These are phyloP conservation scores for Pseudocohnilembus persalinus DNA, from an alignment of 169 alveolate genomes.

Conservation along the genomic window DNA sequence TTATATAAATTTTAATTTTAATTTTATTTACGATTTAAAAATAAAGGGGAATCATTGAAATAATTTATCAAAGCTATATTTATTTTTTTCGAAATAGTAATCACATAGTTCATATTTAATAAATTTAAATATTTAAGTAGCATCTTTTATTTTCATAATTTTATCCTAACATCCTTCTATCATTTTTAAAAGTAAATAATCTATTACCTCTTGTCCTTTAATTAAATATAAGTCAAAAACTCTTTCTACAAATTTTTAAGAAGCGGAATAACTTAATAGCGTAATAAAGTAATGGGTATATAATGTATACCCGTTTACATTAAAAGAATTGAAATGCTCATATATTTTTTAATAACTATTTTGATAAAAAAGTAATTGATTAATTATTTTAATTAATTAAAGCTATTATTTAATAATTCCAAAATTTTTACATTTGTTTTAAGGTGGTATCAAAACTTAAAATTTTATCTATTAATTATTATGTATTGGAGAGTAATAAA, in stretches of 20 bases:
- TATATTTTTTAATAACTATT: not conserved
- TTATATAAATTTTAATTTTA: too few relatives aligned
- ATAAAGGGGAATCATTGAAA: too few relatives aligned
- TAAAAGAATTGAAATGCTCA: not conserved
- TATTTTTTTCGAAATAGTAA: not conserved
- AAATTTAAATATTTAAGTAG: too few relatives aligned
- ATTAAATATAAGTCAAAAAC: not conserved
- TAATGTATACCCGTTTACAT: not conserved
- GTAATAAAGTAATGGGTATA: not conserved
- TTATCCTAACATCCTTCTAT: not conserved
- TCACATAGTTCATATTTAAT: not conserved
- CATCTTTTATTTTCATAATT: not conserved
- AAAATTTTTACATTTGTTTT: not conserved
- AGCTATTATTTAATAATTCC: too few relatives aligned
- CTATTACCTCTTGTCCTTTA: not conserved
- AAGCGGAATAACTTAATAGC: not conserved
- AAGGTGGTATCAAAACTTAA: not conserved
- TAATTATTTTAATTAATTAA: too few relatives aligned
- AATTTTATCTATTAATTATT: not conserved
- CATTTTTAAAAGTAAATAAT: not conserved
- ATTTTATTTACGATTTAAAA: too few relatives aligned
- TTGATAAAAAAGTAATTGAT: too few relatives aligned
- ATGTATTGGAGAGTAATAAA: not conserved
- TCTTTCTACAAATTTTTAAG: not conserved
- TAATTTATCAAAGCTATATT: too few relatives aligned